phyloP scores from a whole-genome alignment of 169 alveolate genomes.

The Eimeria acervulina region DNA sequence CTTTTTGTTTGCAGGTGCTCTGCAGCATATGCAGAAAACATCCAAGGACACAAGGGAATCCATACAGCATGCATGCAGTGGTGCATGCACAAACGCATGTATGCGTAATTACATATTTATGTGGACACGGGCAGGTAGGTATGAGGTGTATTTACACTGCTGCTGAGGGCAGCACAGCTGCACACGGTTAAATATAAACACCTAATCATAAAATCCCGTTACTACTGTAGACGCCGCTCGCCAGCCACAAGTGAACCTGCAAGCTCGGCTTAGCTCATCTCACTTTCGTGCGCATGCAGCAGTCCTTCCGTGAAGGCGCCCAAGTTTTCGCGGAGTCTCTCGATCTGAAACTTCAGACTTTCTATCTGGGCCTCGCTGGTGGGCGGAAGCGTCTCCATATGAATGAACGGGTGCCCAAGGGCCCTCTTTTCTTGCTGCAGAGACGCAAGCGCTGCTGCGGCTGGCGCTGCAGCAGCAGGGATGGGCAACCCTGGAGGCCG shows the following conservation, averaged over 20 bases:
- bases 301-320: conserved; percentile 64
- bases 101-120: background rate
- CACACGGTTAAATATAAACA: background rate
- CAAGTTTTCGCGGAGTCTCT: conserved; percentile 37
- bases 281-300: conserved; percentile 66
- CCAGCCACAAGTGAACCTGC: background rate
- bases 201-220: background rate
- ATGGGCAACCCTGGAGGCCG: background rate
- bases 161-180: background rate
- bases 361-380: conserved; percentile 64
- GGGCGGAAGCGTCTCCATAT: background rate
- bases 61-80: background rate
- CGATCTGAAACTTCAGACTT: conserved; percentile 38
- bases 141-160: background rate
- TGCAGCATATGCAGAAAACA: background rate
- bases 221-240: background rate
- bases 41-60: no score
- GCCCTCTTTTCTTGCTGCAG: background rate
- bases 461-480: background rate
- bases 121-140: background rate
- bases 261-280: background rate
- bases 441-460: background rate
- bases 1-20: conserved; percentile 30
- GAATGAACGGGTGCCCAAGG: background rate
- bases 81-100: background rate